These are phyloP conservation scores for Aspergillus tanneri DNA, from an alignment of 2,329 filamentous ascomycete genomes.

Conservation along the genomic window DNA sequence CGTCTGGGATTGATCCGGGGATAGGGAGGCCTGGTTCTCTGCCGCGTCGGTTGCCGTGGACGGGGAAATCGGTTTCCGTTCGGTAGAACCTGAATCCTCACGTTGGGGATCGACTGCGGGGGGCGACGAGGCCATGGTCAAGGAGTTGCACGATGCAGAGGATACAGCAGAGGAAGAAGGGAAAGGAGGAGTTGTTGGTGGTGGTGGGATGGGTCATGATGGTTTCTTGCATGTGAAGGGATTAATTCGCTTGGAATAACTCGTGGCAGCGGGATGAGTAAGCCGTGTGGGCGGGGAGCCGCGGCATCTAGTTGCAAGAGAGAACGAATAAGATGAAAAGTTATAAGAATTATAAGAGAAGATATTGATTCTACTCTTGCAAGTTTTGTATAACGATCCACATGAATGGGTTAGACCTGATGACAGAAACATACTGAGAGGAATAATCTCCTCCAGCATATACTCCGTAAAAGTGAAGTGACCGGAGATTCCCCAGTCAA, in stretches of 20 bases:
- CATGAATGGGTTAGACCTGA: no score
- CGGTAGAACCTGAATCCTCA: neutral
- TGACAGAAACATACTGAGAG: no score
- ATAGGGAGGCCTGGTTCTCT: neutral
- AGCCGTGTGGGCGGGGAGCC: neutral
- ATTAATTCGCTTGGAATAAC: neutral
- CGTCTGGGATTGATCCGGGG: slow-evolving; percentile 4
- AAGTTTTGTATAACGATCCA: no score
- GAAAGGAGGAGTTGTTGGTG: neutral
- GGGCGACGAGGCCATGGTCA: slow-evolving; percentile 13
- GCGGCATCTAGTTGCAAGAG: no score
- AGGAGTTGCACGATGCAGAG: neutral
- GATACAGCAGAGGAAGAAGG: neutral
- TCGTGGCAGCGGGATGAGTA: neutral
- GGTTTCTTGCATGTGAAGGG: neutral
- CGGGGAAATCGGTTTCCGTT: neutral
- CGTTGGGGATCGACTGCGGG: slow-evolving; percentile 9
- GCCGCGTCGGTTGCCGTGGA: neutral
- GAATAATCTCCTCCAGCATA: no score
- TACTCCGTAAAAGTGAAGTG: no score
- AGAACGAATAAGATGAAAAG: no score
- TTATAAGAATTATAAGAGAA: no score
- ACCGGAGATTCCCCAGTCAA: no score
- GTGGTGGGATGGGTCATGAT: neutral
- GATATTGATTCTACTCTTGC: no score